phyloP scores from a whole-genome alignment of 306 rosid species.

The Spatholobus suberectus region DNA sequence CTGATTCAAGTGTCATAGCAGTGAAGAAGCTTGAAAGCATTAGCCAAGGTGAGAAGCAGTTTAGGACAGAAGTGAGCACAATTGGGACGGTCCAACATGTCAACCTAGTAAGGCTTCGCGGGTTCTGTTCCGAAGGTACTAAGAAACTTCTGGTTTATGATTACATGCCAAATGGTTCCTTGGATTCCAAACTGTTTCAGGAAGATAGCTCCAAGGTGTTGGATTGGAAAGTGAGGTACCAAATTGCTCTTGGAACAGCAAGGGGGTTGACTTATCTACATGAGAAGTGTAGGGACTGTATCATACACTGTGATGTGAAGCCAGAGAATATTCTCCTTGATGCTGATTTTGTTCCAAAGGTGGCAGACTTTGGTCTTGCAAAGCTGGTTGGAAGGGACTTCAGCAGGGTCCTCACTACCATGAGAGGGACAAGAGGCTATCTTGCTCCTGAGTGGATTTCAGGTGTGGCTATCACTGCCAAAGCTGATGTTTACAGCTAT shows the following conservation, averaged over 20 bases:
- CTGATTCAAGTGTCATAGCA: slow-evolving; percentile 75
- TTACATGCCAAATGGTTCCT: slow-evolving; percentile 81
- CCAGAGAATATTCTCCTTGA: slow-evolving; percentile 96
- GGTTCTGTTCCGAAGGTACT: slow-evolving; percentile 83
- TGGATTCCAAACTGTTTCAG: slow-evolving; percentile 61
- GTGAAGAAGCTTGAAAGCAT: slow-evolving; percentile 88
- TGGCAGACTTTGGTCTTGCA: slow-evolving; percentile 93
- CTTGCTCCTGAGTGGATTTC: slow-evolving; percentile 95
- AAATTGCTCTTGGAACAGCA: slow-evolving; percentile 82
- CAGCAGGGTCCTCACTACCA: slow-evolving; percentile 86
- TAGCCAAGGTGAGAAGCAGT: slow-evolving; percentile 93
- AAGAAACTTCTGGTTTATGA: slow-evolving; percentile 80
- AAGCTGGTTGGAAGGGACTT: slow-evolving; percentile 87
- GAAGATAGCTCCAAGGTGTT: slow-evolving; percentile 45
- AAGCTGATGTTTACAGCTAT: slow-evolving; percentile 90
- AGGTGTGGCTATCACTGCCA: slow-evolving; percentile 82
- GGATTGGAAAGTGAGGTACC: slow-evolving; percentile 80
- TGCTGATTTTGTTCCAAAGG: slow-evolving; percentile 67
- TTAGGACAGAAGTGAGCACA: slow-evolving; percentile 83
- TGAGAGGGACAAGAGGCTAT: slow-evolving; percentile 97
- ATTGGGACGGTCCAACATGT: slow-evolving; percentile 90
- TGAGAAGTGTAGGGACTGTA: slow-evolving; percentile 86
- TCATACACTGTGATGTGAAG: slow-evolving; percentile 92
- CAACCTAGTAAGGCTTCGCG: slow-evolving; percentile 85
- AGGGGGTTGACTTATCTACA: slow-evolving; percentile 89